Conservation (phyloP, 169 alveolate genomes). For the Eimeria zaria region DNA sequence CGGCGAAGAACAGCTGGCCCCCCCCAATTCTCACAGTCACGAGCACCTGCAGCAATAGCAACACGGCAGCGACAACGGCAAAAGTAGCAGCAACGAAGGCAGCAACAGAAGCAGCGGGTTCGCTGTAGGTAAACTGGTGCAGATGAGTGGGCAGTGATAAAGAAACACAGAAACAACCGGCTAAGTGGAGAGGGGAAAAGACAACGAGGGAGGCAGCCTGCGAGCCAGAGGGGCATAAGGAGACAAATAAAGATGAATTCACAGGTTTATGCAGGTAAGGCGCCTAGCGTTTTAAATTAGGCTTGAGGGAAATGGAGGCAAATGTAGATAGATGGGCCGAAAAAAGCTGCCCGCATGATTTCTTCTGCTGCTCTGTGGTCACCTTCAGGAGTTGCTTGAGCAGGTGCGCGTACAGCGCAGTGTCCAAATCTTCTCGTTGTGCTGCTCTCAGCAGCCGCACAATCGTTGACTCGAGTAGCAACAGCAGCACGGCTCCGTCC, state of each 20-base stretch:
- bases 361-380: background rate
- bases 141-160: background rate
- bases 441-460: conserved; percentile 51
- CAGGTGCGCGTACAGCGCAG: conserved; percentile 45
- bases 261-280: background rate
- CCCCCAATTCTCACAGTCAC: conserved; percentile 43
- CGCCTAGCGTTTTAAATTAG: background rate
- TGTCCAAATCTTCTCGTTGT: conserved; percentile 10
- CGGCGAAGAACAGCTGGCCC: conserved; percentile 24
- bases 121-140: background rate
- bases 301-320: background rate
- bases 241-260: background rate
- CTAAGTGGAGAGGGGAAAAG: background rate
- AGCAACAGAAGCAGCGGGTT: background rate
- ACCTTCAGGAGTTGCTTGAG: conserved; percentile 58
- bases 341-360: background rate
- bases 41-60: conserved; percentile 30
- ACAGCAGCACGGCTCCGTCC: conserved; percentile 15
- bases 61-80: background rate
- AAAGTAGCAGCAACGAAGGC: background rate
- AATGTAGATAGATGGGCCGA: background rate
- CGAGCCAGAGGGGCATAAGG: background rate
- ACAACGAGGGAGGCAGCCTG: background rate
- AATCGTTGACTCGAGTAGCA: conserved; percentile 20
- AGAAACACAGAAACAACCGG: background rate